Conservation (phyloP, 1,139 yeast species). For the Saccharomycopsis hybrid region DNA sequence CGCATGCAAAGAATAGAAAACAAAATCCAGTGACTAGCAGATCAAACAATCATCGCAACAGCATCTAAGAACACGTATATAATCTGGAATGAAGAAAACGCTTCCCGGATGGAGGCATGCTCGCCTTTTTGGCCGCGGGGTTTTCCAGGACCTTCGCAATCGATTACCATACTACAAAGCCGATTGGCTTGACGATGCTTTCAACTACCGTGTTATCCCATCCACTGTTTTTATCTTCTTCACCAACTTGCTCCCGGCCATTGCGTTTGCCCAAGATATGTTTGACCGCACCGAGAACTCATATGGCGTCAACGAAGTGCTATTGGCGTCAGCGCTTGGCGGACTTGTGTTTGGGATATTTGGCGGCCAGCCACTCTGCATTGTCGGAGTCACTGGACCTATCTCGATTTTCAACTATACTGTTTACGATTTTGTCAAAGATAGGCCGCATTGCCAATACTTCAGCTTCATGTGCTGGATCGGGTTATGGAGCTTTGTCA, state of each 20-base stretch:
- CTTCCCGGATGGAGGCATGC: too few species aligned
- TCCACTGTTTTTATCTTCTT: conserved; percentile 76
- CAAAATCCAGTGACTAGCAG: too few species aligned
- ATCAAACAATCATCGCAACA: too few species aligned
- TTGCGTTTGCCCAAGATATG: conserved; percentile 97
- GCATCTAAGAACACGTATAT: too few species aligned
- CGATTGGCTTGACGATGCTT: conserved; percentile 80
- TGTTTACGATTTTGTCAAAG: conserved; percentile 67
- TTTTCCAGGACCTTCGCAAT: conserved; percentile 45
- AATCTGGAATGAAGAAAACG: too few species aligned
- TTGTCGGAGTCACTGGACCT: conserved; percentile 98
- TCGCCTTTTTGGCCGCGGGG: conserved; percentile 44
- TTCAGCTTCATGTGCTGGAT: conserved; percentile 97
- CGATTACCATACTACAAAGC: conserved; percentile 63
- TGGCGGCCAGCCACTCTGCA: conserved; percentile 86
- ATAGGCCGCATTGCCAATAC: conserved; percentile 44
- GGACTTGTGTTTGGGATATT: conserved; percentile 84
- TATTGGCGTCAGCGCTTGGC: conserved; percentile 78
- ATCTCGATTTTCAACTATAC: conserved; percentile 88
- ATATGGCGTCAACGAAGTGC: conserved; percentile 87
- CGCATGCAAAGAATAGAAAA: too few species aligned
- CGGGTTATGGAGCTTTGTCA: conserved; percentile 82
- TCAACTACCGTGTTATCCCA: conserved; percentile 85
- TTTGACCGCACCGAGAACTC: conserved; percentile 80
- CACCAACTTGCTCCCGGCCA: conserved; percentile 86